Evolutionary conservation across 495 filamentous ascomycete species (phyloP), one percentile per base, ranked within the genome.

Genomic region (Apiosordaria backusii): DNA sequence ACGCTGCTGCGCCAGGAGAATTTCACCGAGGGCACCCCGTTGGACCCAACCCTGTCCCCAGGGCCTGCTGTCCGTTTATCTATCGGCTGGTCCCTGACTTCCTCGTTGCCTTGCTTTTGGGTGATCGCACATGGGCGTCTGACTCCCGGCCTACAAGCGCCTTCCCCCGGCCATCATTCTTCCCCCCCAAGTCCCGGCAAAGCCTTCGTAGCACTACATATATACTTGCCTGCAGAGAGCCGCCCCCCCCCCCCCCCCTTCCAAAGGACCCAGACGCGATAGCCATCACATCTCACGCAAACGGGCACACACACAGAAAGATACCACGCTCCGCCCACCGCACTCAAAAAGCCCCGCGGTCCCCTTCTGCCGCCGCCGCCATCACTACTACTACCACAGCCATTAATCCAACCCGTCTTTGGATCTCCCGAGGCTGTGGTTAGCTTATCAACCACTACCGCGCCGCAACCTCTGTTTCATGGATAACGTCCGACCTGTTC

Each of bases 41-140:
- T 63, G 59, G 59, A 61, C 62, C 57, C 57, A 62, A 63, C 62
- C 64, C 65, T 58, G 54, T 64, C n/a, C 22, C 22, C n/a, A 18
- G 22, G 19, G 4, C 64, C 67, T 27, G 68, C 65, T 61, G 58
- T 65, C 52, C 69, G 68, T 75, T 70, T 77, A 74, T 77, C 75
- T 70, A 67, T 67, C 64, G 64, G 60, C 66, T 64, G 61, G 57
- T 65, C 68, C 69, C 67, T 29, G 54, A 52, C 57, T 53, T 64
- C 68, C 70, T 66, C 68, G 67, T 59, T 68, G 64, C 67, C 67
- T 70, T 73, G 70, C 45, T 61, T 69, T 65, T 53, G 40, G 35
- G 57, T 62, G 63, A 61, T 58, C 60, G 24, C 67, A 66, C 70
- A 71, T 74, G 55, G 63, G 65, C 69, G 66, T 67, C 71, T 70